phyloP scores from a whole-genome alignment of 345 rosid genomes.

The Acer saccharum region DNA sequence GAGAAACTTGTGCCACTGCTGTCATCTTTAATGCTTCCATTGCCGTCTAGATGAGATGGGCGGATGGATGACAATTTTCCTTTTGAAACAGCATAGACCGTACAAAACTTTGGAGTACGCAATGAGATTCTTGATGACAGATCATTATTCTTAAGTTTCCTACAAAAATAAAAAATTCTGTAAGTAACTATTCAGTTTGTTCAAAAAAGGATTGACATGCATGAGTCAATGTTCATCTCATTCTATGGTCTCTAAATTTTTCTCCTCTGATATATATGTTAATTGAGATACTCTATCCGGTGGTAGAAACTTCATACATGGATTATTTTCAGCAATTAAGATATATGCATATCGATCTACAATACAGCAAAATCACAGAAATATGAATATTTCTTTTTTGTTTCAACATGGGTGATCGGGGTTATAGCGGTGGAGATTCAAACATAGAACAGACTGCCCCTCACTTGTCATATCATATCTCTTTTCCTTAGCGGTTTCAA shows the following conservation, averaged over 20 bases:
- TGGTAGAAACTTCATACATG: neutral
- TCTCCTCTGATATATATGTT: neutral
- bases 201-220: neutral
- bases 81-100: slow-evolving; percentile 73
- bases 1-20: slow-evolving; percentile 47
- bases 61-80: slow-evolving; percentile 78
- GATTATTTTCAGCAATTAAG: neutral
- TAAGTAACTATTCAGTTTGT: neutral
- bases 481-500: neutral
- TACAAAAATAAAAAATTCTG: slow-evolving; percentile 23
- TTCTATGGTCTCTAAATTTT: neutral
- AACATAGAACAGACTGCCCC: neutral
- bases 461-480: neutral
- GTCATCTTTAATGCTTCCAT: slow-evolving; percentile 47
- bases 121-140: slow-evolving; percentile 67
- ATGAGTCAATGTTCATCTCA: neutral
- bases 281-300: neutral
- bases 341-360: neutral
- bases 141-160: slow-evolving; percentile 55
- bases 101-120: slow-evolving; percentile 66
- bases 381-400: neutral
- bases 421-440: neutral
- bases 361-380: neutral
- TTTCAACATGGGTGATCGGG: neutral
- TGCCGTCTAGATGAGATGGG: slow-evolving; percentile 65